These are phyloP conservation scores for Xylaria nigripes DNA, from an alignment of 495 filamentous ascomycete species.

Conservation along the genomic window DNA sequence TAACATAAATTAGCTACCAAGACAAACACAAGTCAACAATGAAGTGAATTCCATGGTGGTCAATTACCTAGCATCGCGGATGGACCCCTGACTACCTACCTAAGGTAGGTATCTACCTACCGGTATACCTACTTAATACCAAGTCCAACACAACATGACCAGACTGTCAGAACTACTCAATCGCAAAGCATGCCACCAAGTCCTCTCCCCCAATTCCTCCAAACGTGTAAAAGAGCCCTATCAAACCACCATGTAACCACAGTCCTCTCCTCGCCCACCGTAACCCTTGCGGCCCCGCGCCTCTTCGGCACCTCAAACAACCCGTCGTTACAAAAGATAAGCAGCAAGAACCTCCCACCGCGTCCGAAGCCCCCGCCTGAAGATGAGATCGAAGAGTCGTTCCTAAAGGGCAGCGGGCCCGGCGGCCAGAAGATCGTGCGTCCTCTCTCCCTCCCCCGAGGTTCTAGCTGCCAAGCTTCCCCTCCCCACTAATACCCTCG, in stretches of 20 bases:
- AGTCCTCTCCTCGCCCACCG: neutral
- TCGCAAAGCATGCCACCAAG: conserved; percentile 5
- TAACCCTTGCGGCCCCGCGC: neutral
- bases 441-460: conserved; percentile 3
- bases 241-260: conserved; percentile 1
- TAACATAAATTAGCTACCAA: no score
- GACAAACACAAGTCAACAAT: no score
- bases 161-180: no score
- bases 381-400: conserved; percentile 69
- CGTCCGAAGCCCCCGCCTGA: conserved; percentile 64
- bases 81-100: no score
- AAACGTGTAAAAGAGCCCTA: neutral
- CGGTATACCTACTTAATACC: no score
- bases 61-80: no score
- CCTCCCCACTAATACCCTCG: neutral
- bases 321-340: conserved; percentile 10
- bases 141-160: no score
- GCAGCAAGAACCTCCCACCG: conserved; percentile 50
- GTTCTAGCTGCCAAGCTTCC: neutral
- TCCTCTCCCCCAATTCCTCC: neutral
- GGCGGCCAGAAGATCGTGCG: conserved; percentile 88
- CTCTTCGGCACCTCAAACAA: conserved; percentile 11
- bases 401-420: conserved; percentile 86
- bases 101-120: no score
- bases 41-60: no score